Evolutionary conservation across 257 asterid species (phyloP).

Genomic region (Ophiorrhiza pumila): DNA sequence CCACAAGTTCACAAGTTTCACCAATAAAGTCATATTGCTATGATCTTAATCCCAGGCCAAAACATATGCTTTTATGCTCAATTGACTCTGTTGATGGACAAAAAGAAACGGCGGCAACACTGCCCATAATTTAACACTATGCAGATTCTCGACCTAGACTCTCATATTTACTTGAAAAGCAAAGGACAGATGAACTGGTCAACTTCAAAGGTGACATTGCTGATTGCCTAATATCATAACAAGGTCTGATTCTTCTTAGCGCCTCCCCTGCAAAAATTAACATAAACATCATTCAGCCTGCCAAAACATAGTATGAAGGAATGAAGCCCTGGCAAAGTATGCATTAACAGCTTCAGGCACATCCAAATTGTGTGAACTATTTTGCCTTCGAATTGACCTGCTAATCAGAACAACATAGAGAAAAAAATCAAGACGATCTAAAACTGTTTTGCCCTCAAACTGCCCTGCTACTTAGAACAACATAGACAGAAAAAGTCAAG

Average conservation of each 20-base stretch:
- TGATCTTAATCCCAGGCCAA: not conserved
- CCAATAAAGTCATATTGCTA: not conserved
- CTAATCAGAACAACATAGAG: not conserved
- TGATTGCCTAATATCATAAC: not conserved
- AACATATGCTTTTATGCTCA: not conserved
- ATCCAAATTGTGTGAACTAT: not conserved
- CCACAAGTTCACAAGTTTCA: not conserved
- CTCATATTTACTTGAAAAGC: not conserved
- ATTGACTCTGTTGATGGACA: not conserved
- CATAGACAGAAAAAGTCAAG: not conserved
- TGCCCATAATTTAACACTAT: not conserved
- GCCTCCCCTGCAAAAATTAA: conserved; percentile 14
- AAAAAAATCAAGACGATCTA: not conserved
- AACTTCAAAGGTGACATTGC: not conserved
- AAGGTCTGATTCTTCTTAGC: not conserved
- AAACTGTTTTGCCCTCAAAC: not conserved
- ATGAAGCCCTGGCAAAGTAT: not conserved
- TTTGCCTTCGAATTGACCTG: not conserved
- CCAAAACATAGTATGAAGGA: not conserved
- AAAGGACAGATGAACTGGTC: not conserved
- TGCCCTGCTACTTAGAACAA: not conserved
- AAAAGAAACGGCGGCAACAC: not conserved
- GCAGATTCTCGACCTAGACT: not conserved
- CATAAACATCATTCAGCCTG: not conserved
- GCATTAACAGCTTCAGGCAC: not conserved